A percentile compares a stretch with the other conserved stretches of the same genome.
These are phyloP conservation scores for Fusarium pseudonygamai DNA, from an alignment of 2,329 filamentous ascomycete species.

Conservation along the genomic window DNA sequence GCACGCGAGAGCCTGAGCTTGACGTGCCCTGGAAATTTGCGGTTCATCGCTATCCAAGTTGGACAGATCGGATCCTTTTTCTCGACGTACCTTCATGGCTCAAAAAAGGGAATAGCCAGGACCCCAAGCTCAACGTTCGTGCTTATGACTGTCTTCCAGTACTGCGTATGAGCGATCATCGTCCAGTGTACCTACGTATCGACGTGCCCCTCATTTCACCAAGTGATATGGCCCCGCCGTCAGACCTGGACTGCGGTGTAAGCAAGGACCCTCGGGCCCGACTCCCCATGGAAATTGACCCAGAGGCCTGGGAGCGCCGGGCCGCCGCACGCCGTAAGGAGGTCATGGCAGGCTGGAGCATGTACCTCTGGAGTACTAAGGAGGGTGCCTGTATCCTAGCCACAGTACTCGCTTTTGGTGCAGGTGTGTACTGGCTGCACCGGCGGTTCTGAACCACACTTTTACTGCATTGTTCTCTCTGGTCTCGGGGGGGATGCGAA, in stretches of 20 bases:
- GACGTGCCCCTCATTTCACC: constrained; percentile 68
- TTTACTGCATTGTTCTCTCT: neutral
- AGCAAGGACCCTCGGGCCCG: constrained; percentile 54
- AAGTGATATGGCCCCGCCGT: constrained; percentile 51
- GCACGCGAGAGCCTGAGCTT: constrained; percentile 43
- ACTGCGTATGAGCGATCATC: constrained; percentile 86
- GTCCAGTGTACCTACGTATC: constrained; percentile 79
- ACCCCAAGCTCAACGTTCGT: constrained; percentile 58
- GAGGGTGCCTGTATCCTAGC: constrained; percentile 59
- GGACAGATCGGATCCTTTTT: constrained; percentile 92
- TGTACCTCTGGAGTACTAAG: constrained; percentile 64
- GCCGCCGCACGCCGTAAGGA: constrained; percentile 57
- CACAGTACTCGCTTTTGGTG: constrained; percentile 53
- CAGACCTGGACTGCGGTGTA: constrained; percentile 29
- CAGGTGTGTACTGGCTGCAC: constrained; percentile 58
- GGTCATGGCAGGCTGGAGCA: constrained; percentile 62
- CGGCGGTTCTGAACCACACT: neutral
- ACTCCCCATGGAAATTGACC: constrained; percentile 63
- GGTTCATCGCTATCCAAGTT: constrained; percentile 84
- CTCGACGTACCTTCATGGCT: constrained; percentile 69
- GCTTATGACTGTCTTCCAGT: constrained; percentile 82
- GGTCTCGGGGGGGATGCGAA: neutral
- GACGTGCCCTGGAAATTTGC: constrained; percentile 62
- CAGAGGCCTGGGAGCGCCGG: constrained; percentile 64
- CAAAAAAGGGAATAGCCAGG: constrained; percentile 38